Evolutionary conservation across 441 rosid species (phyloP), one percentile per base, ranked within the genome.

Genomic region (Hypseocharis bilobata): DNA sequence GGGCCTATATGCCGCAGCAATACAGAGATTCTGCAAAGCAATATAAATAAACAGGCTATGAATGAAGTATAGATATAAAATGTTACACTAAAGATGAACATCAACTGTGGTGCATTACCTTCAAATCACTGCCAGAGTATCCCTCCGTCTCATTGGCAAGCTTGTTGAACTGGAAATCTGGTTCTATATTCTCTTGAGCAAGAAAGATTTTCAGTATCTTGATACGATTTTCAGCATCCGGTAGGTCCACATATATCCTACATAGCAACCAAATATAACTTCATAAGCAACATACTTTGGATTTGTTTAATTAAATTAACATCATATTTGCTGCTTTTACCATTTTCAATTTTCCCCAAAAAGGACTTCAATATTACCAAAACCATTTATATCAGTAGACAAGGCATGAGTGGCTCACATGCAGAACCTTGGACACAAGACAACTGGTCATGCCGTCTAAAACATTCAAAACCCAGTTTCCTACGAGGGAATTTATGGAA

Each of bases 41-140:
- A 65, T 38, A 74, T 63, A 22, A 66, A 44, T 38, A 6, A 32
- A 57, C 26, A 58, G 11, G 16, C 2, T 25, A 3, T 22, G 58
- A 54, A 54, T 16, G 20, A 23, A 47, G 55, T 38, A 59, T 40
- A 66, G 58, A 68, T 54, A 60, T 57, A 49, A 10, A 51, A 38
- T 28, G 44, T 47, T 69, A 47, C 44, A 65, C 34, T 17, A 19
- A 58, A 65, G 34, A 26, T 32, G 28, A 61, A 45, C 20, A 19
- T 47, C 16, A 63, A 63, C 38, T 17, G 28, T 58, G 62, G 62
- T 58, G 69, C 62, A 74, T 65, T 80, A 92, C 98, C 98, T 92
- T 92, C 70, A 92, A 76, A 80, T 92, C 98, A 70, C 98, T 92
- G 58, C 97, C 97, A 28, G 97, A 90, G 76, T 90, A 92, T 30